Conservation (phyloP, 2,329 filamentous ascomycete species). For the Xylaria sp. region DNA sequence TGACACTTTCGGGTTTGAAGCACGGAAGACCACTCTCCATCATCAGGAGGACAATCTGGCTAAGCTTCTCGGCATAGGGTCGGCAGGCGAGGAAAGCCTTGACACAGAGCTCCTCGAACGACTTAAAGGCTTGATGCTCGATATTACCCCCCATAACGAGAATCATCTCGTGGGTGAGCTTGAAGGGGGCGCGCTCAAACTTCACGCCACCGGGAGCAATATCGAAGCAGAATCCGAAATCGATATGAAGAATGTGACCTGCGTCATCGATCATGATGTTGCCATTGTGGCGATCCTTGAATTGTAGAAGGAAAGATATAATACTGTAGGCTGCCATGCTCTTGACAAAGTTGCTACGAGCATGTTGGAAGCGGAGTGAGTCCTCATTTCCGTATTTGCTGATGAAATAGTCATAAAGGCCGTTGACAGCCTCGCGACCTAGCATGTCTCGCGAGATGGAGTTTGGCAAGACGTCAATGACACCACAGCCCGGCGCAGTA, state of each 20-base stretch:
- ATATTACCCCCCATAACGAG: constrained; percentile 95
- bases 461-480: constrained; percentile 97
- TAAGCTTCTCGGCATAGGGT: constrained; percentile 85
- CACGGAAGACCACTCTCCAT: constrained; percentile 94
- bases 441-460: constrained; percentile 99
- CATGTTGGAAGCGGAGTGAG: constrained; percentile 91
- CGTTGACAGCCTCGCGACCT: constrained; percentile 95
- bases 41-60: constrained; percentile 92
- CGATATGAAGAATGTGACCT: constrained; percentile 97
- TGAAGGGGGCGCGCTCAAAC: constrained; percentile 98
- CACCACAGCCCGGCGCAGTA: constrained; percentile 94
- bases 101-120: constrained; percentile 95
- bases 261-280: constrained; percentile 99
- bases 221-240: constrained; percentile 99
- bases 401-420: constrained; percentile 97
- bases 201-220: constrained; percentile 96
- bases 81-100: constrained; percentile 92
- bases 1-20: constrained; percentile 95
- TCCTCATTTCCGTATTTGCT: constrained; percentile 98
- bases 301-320: constrained; percentile 94
- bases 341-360: constrained; percentile 97
- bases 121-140: constrained; percentile 85
- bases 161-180: constrained; percentile 96
- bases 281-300: constrained; percentile 99
- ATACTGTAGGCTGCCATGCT: constrained; percentile 98